These are phyloP conservation scores for Linnemannia elongata DNA, from an alignment of 192 early-diverging fungal species.

Conservation along the genomic window DNA sequence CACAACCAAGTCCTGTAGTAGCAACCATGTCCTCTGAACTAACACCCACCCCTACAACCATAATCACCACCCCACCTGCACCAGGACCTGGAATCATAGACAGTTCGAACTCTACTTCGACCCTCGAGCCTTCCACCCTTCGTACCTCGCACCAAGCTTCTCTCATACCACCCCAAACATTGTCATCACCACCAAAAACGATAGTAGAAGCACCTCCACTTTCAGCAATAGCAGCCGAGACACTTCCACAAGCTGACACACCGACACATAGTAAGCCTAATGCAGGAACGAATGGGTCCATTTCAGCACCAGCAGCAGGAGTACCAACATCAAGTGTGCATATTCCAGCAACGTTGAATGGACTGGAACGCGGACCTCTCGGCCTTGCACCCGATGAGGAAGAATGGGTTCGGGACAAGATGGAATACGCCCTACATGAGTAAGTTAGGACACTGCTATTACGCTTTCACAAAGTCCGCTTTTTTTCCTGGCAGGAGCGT, in stretches of 20 bases:
- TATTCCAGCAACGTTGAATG: slow-evolving; percentile 14
- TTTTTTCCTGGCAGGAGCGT: background rate
- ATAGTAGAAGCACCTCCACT: background rate
- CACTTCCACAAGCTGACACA: background rate
- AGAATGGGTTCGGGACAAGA: slow-evolving; percentile 43
- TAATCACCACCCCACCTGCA: background rate
- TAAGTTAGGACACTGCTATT: slow-evolving; percentile 9
- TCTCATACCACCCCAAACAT: background rate
- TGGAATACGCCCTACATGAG: slow-evolving; percentile 54
- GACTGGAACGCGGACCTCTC: slow-evolving; percentile 37
- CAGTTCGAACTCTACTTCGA: background rate
- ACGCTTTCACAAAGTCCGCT: background rate
- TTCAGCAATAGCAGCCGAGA: background rate
- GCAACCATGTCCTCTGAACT: background rate
- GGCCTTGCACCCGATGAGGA: slow-evolving; percentile 37
- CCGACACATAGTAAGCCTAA: background rate
- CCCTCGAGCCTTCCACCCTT: background rate
- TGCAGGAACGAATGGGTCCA: slow-evolving; percentile 5
- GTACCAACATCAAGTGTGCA: slow-evolving; percentile 6
- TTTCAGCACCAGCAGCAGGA: background rate
- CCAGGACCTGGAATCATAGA: background rate
- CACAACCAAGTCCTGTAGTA: background rate
- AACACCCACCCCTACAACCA: background rate
- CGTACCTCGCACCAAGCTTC: background rate
- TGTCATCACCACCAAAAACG: background rate